Conservation (phyloP, 805 yeast species). For the Candida sphagnicola region DNA sequence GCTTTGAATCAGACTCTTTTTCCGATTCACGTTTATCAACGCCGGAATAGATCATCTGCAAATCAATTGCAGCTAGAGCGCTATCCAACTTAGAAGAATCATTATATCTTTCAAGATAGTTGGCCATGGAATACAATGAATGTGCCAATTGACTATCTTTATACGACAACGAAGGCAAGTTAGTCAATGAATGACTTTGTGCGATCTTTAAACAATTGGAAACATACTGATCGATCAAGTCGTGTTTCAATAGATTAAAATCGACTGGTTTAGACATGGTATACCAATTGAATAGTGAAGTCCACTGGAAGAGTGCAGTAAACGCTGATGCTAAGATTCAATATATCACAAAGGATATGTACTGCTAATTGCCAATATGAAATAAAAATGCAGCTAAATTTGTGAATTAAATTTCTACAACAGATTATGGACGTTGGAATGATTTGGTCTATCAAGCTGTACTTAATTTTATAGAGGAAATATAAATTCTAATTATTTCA, state of each 20-base stretch:
- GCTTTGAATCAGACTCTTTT: constrained; percentile 6
- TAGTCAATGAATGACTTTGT: not conserved
- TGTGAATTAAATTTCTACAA: too few species aligned
- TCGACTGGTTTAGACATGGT: not conserved
- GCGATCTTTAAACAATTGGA: not conserved
- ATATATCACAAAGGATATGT: too few species aligned
- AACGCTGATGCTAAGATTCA: too few species aligned
- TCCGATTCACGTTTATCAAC: constrained; percentile 50
- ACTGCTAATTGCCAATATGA: too few species aligned
- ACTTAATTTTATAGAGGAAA: too few species aligned
- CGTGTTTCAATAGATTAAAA: not conserved
- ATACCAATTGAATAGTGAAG: too few species aligned
- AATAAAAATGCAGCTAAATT: too few species aligned
- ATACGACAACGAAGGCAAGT: not conserved
- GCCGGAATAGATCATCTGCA: constrained; percentile 53
- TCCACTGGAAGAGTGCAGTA: too few species aligned
- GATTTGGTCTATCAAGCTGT: too few species aligned
- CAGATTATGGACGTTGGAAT: too few species aligned
- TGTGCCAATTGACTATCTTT: constrained; percentile 1
- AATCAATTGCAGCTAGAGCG: constrained; percentile 62
- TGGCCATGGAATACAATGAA: constrained; percentile 3
- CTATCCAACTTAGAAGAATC: constrained; percentile 28
- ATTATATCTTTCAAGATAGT: not conserved
- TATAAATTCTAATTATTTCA: too few species aligned
- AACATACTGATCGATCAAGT: constrained; percentile 1